Base-by-base conservation (phyloP, 2,329 filamentous ascomycete genomes). In the Cadophora sp. region DNA sequence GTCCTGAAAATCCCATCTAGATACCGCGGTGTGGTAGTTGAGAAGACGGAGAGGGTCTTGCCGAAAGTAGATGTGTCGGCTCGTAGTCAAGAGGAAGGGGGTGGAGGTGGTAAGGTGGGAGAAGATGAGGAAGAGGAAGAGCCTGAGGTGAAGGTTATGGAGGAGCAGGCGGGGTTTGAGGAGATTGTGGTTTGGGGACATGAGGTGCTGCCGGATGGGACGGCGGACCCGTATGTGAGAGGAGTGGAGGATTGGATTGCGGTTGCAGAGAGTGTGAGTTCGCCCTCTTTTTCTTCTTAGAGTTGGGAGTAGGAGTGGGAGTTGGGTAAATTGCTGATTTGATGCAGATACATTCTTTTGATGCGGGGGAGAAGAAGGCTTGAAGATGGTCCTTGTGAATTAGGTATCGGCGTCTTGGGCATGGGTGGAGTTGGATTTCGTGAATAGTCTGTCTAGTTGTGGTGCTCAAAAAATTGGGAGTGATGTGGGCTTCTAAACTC, bases 151-250 rank as follows among this genome's bases (percentile, higher is more conserved):
- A 85, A 88, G 11, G 83, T 83, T 24, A 80, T 95, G 73, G 85
- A 91, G 62, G 82, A 87, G 53, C 83, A 89, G 24, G 89, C 88
- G 1, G 84, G 84, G 19, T 97, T 97, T 76, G 88, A 93, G 7
- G 84, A 91, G 65, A 78, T 97, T 62, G 81, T 93, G 3, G 85
- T 97, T n/a, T 98, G 94, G 94, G 90, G 87, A 0, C 94, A 97
- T 78, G 94, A 96, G 73, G 79, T 81, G 0, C 74, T 87, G 61
- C 89, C 89, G 6, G 88, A 91, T 68, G 83, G 84, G 0, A 83
- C 83, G 31, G 81, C 81, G 6, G 93, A 97, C 79, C 83, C 86
- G 1, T 96, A 93, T 77, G 83, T 92, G 4, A 90, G 91, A 77
- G 89, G 91, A 0, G 81, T 97, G 53, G 86, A 90, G 72, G 94